A percentile compares a stretch with the other conserved stretches of the same genome.
Evolutionary conservation across 179 eudicot genomes (phyloP).

Genomic region (Corrigiola litoralis): DNA sequence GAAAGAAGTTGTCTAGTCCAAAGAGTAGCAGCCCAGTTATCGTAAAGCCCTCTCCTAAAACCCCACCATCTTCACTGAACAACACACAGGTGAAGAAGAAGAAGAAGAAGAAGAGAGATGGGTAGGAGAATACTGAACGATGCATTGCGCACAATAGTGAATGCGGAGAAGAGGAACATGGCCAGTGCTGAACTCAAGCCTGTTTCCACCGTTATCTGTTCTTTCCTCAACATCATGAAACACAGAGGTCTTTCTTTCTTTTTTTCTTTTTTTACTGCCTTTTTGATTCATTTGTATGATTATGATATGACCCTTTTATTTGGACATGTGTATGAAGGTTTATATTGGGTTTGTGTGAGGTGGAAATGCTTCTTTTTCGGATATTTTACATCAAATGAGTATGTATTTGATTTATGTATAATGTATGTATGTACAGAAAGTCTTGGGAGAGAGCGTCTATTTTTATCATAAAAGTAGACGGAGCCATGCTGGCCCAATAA

Average conservation of each 20-base stretch:
- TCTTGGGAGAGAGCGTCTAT: too few species aligned
- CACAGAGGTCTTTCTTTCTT: slow-evolving; percentile 47
- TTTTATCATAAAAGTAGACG: too few species aligned
- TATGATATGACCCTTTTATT: neutral
- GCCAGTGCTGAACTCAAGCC: slow-evolving; percentile 62
- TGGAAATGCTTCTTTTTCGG: too few species aligned
- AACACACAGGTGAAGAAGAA: neutral
- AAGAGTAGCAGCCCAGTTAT: too few species aligned
- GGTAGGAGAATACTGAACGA: slow-evolving; percentile 71
- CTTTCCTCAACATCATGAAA: slow-evolving; percentile 84
- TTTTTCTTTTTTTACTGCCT: neutral
- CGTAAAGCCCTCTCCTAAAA: neutral
- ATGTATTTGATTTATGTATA: neutral
- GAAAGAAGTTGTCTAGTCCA: too few species aligned
- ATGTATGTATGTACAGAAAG: too few species aligned
- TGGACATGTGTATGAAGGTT: neutral
- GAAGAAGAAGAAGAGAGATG: slow-evolving; percentile 30
- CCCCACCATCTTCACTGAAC: neutral
- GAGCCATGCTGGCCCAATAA: too few species aligned
- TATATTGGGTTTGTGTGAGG: neutral
- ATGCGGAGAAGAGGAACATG: slow-evolving; percentile 72
- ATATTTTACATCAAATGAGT: too few species aligned
- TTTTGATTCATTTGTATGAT: neutral
- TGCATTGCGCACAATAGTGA: slow-evolving; percentile 66
- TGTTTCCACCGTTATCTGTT: slow-evolving; percentile 60